phyloP scores from a whole-genome alignment of 2,329 filamentous ascomycete species.

The Aspergillus sp. region DNA sequence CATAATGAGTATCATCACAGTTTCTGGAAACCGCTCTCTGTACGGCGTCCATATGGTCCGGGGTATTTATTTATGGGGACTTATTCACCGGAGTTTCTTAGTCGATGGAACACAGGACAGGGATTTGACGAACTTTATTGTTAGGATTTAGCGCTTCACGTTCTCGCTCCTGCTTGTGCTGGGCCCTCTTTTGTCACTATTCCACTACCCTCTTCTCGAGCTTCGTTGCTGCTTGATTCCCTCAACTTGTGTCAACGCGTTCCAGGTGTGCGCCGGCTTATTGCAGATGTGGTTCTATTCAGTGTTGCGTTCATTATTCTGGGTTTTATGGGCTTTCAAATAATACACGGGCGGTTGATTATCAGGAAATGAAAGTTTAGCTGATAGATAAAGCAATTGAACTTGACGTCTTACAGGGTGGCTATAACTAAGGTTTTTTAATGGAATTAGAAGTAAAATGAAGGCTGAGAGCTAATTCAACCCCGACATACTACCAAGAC shows the following conservation, averaged over 20 bases:
- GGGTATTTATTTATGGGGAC: conserved; percentile 13
- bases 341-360: neutral
- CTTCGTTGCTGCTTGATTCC: neutral
- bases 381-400: neutral
- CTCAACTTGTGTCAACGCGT: neutral
- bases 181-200: neutral
- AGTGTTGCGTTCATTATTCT: neutral
- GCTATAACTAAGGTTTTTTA: neutral
- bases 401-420: neutral
- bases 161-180: neutral
- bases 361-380: neutral
- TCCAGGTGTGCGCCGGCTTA: neutral
- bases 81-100: conserved; percentile 16
- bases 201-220: neutral
- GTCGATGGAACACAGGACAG: conserved; percentile 14
- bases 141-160: conserved; percentile 5
- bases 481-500: no score
- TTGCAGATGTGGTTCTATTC: neutral
- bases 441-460: no score
- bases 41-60: conserved; percentile 13
- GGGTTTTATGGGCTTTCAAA: neutral
- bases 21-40: conserved; percentile 13
- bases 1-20: conserved; percentile 3
- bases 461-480: no score
- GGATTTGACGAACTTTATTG: conserved; percentile 12